Evolutionary conservation across 2,329 filamentous ascomycete genomes (phyloP).

Genomic region (Pseudocercospora fijiensis): DNA sequence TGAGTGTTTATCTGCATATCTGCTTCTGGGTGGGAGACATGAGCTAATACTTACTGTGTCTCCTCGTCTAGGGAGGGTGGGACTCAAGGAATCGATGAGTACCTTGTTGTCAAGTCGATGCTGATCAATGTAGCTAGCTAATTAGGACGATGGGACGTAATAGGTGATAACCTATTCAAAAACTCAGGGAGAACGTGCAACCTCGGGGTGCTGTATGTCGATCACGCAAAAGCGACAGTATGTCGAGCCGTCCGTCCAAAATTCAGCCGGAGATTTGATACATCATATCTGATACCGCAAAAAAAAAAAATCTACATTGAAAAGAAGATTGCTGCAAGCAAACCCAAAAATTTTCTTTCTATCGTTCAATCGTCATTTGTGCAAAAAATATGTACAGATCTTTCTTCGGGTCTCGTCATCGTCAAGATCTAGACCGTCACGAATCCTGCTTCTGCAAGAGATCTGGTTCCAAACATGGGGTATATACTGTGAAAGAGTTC

Average conservation of each 20-base stretch:
- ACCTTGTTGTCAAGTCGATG: conserved; percentile 15
- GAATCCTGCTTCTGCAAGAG: no score
- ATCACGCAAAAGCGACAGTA: no score
- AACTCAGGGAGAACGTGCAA: no score
- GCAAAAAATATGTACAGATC: not conserved
- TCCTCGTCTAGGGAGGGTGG: conserved; percentile 45
- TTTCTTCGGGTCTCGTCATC: not conserved
- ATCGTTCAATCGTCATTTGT: not conserved
- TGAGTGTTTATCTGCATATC: no score
- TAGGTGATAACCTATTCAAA: no score
- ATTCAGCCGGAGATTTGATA: no score
- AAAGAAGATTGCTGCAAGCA: not conserved
- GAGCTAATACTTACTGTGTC: not conserved
- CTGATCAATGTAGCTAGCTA: conserved; percentile 15
- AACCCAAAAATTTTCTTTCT: not conserved
- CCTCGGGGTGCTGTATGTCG: no score
- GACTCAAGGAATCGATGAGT: conserved; percentile 64
- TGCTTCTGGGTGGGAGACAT: not conserved
- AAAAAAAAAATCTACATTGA: not conserved
- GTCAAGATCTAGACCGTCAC: not conserved
- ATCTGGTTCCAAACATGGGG: not conserved
- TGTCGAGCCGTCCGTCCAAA: no score
- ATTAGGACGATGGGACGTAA: conserved; percentile 3
- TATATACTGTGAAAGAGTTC: not conserved
- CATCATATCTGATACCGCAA: not conserved